Evolutionary conservation across 805 yeast genomes (phyloP).

Genomic region (Metschnikowia matae): DNA sequence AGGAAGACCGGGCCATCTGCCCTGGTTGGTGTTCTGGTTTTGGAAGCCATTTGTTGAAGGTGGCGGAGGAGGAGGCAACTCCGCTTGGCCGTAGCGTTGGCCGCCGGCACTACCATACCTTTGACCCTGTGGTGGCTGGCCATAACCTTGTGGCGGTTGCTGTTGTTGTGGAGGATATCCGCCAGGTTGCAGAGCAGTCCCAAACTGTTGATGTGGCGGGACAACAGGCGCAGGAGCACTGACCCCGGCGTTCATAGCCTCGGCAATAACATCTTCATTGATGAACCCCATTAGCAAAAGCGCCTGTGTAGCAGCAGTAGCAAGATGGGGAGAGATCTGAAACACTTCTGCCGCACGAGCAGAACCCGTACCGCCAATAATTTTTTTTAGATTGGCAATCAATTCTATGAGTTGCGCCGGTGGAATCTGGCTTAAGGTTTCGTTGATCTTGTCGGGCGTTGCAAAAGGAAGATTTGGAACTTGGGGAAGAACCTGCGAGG

Average conservation of each 20-base stretch:
- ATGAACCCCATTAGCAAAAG: slow-evolving; percentile 73
- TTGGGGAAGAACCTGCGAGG: slow-evolving; percentile 54
- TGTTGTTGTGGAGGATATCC: not conserved
- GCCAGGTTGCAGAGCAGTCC: slow-evolving; percentile 8
- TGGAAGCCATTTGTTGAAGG: not conserved
- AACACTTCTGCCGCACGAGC: slow-evolving; percentile 51
- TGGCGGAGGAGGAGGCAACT: not conserved
- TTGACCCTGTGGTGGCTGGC: slow-evolving; percentile 3
- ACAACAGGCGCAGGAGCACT: slow-evolving; percentile 17
- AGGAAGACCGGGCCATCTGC: slow-evolving; percentile 47
- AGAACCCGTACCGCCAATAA: slow-evolving; percentile 49
- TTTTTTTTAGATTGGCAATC: slow-evolving; percentile 59
- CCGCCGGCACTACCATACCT: not conserved
- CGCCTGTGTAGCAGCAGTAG: slow-evolving; percentile 70
- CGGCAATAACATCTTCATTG: slow-evolving; percentile 62
- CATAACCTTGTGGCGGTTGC: not conserved
- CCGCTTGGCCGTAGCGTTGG: slow-evolving; percentile 5
- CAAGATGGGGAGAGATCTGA: slow-evolving; percentile 51
- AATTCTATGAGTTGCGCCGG: slow-evolving; percentile 70
- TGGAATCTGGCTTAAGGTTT: slow-evolving; percentile 58
- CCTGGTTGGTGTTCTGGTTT: not conserved
- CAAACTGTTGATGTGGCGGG: slow-evolving; percentile 9
- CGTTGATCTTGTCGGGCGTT: slow-evolving; percentile 54
- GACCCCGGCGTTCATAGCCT: slow-evolving; percentile 41
- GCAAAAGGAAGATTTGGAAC: slow-evolving; percentile 43